phyloP scores from a whole-genome alignment of 1,284 basidiomycete species.

The Inonotus obliquus region DNA sequence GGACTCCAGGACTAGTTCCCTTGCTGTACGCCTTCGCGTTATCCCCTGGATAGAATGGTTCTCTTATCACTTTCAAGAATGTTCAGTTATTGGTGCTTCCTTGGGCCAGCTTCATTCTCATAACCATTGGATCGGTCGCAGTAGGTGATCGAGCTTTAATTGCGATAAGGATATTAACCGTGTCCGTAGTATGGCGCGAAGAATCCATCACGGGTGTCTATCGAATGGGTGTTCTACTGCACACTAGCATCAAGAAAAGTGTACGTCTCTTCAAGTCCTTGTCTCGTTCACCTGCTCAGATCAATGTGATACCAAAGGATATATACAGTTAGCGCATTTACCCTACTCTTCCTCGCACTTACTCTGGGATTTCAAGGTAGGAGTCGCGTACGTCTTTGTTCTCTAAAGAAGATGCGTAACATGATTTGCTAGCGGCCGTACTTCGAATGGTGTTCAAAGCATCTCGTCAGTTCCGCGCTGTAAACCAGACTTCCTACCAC shows the following conservation, averaged over 20 bases:
- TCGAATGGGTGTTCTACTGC: slow-evolving; percentile 17
- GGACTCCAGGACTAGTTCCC: not conserved
- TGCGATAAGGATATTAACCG: not conserved
- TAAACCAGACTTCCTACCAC: slow-evolving; percentile 7
- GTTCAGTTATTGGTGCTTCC: slow-evolving; percentile 14
- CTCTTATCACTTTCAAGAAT: slow-evolving; percentile 9
- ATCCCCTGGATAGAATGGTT: not conserved
- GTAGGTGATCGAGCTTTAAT: not conserved
- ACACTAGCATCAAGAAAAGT: slow-evolving; percentile 12
- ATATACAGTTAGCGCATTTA: slow-evolving; percentile 12
- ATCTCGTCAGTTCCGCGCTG: slow-evolving; percentile 4
- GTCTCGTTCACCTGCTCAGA: not conserved
- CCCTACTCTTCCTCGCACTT: slow-evolving; percentile 2
- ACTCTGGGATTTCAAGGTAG: slow-evolving; percentile 14
- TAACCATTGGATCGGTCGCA: not conserved
- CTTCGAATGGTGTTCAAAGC: slow-evolving; percentile 7
- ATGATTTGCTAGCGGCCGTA: not conserved
- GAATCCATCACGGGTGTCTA: slow-evolving; percentile 12
- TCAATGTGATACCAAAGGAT: not conserved
- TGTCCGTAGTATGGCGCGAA: slow-evolving; percentile 1
- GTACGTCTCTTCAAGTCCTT: slow-evolving; percentile 1
- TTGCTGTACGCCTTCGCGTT: not conserved
- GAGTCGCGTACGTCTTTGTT: not conserved
- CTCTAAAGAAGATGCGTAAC: not conserved
- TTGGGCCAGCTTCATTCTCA: slow-evolving; percentile 6